Conservation (phyloP, 441 rosid genomes). For the Croton setiger region DNA sequence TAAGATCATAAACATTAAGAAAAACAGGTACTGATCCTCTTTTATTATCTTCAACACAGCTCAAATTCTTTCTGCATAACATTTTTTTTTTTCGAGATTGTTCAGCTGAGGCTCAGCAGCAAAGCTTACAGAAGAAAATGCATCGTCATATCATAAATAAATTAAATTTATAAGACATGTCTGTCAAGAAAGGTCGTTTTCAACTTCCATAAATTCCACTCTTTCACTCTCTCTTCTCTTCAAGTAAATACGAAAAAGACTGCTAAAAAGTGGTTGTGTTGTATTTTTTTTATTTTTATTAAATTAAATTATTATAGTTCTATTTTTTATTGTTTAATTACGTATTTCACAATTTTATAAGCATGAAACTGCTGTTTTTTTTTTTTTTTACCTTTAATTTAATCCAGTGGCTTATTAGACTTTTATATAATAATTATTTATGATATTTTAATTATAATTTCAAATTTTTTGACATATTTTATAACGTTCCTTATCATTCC, state of each 20-base stretch:
- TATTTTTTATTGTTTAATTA: no score
- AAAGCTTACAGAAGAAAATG: slow-evolving; percentile 8
- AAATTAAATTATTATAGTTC: no score
- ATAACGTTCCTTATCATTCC: no score
- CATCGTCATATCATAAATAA: no score
- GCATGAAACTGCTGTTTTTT: no score
- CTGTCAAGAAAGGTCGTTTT: slow-evolving; percentile 14
- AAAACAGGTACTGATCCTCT: slow-evolving; percentile 81
- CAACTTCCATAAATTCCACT: slow-evolving; percentile 8
- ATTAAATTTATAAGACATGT: not conserved
- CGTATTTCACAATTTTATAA: no score
- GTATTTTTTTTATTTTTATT: no score
- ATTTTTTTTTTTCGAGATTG: not conserved
- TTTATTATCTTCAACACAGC: slow-evolving; percentile 30
- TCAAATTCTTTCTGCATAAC: slow-evolving; percentile 61
- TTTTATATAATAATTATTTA: no score
- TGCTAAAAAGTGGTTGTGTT: not conserved
- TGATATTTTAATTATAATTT: no score
- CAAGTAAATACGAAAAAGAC: not conserved
- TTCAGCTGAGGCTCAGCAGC: not conserved
- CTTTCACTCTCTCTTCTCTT: not conserved
- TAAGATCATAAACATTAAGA: slow-evolving; percentile 94
- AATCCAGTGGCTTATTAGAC: no score
- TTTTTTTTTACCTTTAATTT: no score
- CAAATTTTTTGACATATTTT: no score